phyloP scores from a whole-genome alignment of 257 asterid species.

The Prunella vulgaris region DNA sequence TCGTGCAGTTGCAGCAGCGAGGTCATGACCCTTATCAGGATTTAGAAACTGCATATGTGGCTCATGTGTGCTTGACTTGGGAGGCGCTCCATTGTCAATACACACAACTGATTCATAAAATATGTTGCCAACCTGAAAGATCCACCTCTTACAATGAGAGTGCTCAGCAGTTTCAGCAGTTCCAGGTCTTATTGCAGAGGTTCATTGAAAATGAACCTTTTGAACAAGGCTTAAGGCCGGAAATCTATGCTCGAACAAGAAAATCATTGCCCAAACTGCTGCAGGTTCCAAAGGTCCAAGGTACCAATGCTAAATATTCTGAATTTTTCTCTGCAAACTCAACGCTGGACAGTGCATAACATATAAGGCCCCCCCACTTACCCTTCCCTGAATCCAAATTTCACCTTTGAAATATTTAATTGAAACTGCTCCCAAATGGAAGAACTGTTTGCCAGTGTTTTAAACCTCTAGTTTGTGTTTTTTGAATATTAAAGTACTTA shows the following conservation, averaged over 20 bases:
- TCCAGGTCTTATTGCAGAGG: conserved; percentile 81
- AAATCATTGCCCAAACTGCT: conserved; percentile 71
- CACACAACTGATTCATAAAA: conserved; percentile 75
- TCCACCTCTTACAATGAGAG: conserved; percentile 62
- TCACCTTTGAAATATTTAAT: too few species aligned
- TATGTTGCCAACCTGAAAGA: conserved; percentile 50
- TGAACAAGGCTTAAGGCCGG: conserved; percentile 75
- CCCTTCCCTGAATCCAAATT: too few species aligned
- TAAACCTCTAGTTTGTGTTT: neutral
- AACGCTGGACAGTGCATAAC: too few species aligned
- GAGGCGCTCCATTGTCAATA: conserved; percentile 90
- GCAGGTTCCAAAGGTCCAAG: conserved; percentile 88
- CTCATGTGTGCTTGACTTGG: conserved; percentile 96
- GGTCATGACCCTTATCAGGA: conserved; percentile 53
- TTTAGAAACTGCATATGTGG: conserved; percentile 84
- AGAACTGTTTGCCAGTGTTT: too few species aligned
- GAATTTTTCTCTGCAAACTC: too few species aligned
- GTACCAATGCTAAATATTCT: conserved; percentile 42
- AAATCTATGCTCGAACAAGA: conserved; percentile 71
- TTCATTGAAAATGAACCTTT: conserved; percentile 94
- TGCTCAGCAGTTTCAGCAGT: conserved; percentile 95
- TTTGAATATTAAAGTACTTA: neutral
- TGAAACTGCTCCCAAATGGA: too few species aligned
- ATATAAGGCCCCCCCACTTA: too few species aligned
- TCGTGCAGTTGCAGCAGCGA: conserved; percentile 66